These are phyloP conservation scores for Salix arbutifolia DNA, from an alignment of 345 rosid species.

Conservation along the genomic window DNA sequence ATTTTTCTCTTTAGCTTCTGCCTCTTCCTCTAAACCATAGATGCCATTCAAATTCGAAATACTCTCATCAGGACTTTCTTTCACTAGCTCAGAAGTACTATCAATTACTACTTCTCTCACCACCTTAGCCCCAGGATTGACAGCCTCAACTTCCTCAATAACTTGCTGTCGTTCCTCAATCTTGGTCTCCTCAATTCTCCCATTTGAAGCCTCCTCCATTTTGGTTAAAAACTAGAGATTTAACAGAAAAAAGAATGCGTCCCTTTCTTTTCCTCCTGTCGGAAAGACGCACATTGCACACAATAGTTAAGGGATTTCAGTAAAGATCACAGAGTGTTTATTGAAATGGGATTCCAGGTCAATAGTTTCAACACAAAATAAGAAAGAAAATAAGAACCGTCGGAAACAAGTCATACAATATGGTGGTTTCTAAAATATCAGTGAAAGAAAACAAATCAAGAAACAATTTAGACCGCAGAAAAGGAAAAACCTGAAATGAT, in stretches of 20 bases:
- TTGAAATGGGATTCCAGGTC: constrained; percentile 2
- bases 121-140: constrained; percentile 11
- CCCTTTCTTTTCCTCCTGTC: constrained; percentile 3
- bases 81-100: constrained; percentile 2
- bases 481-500: neutral
- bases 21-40: constrained; percentile 26
- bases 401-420: constrained; percentile 4
- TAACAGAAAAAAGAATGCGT: neutral
- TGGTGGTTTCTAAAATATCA: neutral
- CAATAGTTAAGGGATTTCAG: neutral
- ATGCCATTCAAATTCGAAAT: constrained; percentile 14
- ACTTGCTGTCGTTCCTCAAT: constrained; percentile 13
- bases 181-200: constrained; percentile 18
- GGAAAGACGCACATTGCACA: neutral
- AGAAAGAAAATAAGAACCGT: neutral
- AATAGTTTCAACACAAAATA: neutral
- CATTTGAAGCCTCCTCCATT: constrained; percentile 30
- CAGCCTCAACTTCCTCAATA: constrained; percentile 9
- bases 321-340: neutral
- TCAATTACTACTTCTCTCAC: constrained; percentile 10
- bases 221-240: neutral
- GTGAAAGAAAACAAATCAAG: neutral
- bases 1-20: constrained; percentile 7
- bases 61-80: constrained; percentile 7
- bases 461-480: neutral